A percentile compares a stretch with the other conserved stretches of the same genome.
Evolutionary conservation across 2,329 filamentous ascomycete species (phyloP).

Genomic region (Fonsecaea erecta): DNA sequence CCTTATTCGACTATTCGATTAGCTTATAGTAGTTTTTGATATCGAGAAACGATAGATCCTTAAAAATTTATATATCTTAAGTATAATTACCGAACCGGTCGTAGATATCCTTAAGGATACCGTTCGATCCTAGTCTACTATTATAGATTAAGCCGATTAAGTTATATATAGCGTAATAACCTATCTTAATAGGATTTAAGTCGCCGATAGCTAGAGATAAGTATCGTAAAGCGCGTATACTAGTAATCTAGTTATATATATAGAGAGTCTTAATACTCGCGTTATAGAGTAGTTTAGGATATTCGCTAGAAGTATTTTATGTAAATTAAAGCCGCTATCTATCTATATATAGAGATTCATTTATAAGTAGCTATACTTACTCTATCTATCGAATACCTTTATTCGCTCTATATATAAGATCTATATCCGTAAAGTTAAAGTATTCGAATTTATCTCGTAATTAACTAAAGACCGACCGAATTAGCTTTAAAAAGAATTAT

Average conservation of each 20-base stretch:
- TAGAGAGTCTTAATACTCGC: background rate
- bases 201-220: conserved; percentile 8
- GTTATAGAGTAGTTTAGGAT: background rate
- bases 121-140: conserved; percentile 3
- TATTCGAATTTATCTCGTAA: background rate
- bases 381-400: background rate
- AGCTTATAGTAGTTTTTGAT: conserved; percentile 1
- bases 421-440: background rate
- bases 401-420: background rate
- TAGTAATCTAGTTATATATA: conserved; percentile 11
- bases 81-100: conserved; percentile 5
- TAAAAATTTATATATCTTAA: conserved; percentile 6
- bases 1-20: background rate
- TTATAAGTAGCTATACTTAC: conserved; percentile 1
- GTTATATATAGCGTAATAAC: conserved; percentile 8
- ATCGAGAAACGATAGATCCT: conserved; percentile 3
- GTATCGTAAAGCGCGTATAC: conserved; percentile 6
- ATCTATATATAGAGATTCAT: conserved; percentile 13
- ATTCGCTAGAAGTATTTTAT: background rate
- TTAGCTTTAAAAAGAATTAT: background rate
- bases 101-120: conserved; percentile 6
- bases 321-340: conserved; percentile 3
- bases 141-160: background rate
- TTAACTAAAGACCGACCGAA: background rate
- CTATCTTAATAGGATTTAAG: background rate